Evolutionary conservation across 1,139 yeast species (phyloP).

Genomic region (Hansenula lynferdii): DNA sequence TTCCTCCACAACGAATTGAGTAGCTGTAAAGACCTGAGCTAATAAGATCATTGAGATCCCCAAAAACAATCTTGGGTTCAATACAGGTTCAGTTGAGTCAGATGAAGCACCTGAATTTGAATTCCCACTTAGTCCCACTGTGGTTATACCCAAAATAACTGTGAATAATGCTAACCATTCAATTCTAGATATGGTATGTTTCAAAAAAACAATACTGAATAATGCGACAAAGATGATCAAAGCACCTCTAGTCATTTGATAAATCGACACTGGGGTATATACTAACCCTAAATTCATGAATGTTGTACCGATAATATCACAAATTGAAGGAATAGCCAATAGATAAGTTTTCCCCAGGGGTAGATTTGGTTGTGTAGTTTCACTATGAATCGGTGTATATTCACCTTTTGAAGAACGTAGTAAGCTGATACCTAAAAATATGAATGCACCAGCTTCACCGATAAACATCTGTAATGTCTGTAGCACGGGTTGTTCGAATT

Average conservation of each 20-base stretch:
- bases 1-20: conserved; percentile 78
- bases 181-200: conserved; percentile 47
- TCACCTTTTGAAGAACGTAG: conserved; percentile 7
- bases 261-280: conserved; percentile 76
- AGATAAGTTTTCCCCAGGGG: conserved; percentile 25
- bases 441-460: conserved; percentile 59
- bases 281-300: conserved; percentile 71
- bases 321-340: conserved; percentile 59
- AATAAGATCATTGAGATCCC: conserved; percentile 57
- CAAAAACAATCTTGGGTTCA: conserved; percentile 28
- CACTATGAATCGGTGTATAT: conserved; percentile 3
- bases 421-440: conserved; percentile 27
- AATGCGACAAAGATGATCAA: conserved; percentile 74
- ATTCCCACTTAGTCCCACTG: conserved; percentile 70
- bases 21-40: conserved; percentile 66
- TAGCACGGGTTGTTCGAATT: conserved; percentile 73
- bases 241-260: conserved; percentile 83
- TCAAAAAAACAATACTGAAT: conserved; percentile 60
- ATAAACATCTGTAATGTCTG: conserved; percentile 81
- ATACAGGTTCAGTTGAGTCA: conserved; percentile 12
- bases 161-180: conserved; percentile 66
- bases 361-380: conserved; percentile 18
- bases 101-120: conserved; percentile 20
- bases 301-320: conserved; percentile 73
- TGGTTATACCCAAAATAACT: conserved; percentile 62